Evolutionary conservation across 2,329 filamentous ascomycete species (phyloP).

Genomic region (Phyllosticta paracitricarpa): DNA sequence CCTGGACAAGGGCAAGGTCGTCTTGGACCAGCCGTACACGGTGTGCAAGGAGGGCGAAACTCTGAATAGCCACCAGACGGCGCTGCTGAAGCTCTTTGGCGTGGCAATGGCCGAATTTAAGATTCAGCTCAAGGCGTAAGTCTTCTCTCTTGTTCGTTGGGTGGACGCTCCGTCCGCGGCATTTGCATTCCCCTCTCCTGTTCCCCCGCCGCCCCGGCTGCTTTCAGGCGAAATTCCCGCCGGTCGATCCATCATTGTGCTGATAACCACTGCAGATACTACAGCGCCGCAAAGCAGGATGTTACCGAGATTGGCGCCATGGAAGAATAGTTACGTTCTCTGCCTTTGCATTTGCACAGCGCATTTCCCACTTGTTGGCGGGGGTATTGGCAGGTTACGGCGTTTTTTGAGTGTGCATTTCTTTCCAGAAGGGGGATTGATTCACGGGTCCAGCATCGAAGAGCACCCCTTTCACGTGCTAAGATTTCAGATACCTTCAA

Average conservation of each 20-base stretch:
- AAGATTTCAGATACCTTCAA: neutral
- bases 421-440: neutral
- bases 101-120: slow-evolving; percentile 85
- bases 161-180: neutral
- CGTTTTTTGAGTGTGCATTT: slow-evolving; percentile 6
- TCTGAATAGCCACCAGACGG: slow-evolving; percentile 84
- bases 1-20: slow-evolving; percentile 79
- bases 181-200: neutral
- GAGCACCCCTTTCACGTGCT: neutral
- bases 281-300: slow-evolving; percentile 48
- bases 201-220: slow-evolving; percentile 31
- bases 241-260: slow-evolving; percentile 27
- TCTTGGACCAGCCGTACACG: slow-evolving; percentile 60
- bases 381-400: neutral
- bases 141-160: slow-evolving; percentile 14
- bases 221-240: too few relatives aligned
- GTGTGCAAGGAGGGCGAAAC: slow-evolving; percentile 80
- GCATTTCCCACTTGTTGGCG: neutral
- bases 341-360: neutral
- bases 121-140: slow-evolving; percentile 65
- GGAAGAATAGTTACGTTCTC: slow-evolving; percentile 28
- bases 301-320: slow-evolving; percentile 48
- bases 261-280: slow-evolving; percentile 40
- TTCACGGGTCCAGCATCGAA: neutral
- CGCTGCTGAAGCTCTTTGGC: slow-evolving; percentile 86